Evolutionary conservation across 768 basidiomycete genomes (phyloP).

Genomic region (Agrocybe pediades): DNA sequence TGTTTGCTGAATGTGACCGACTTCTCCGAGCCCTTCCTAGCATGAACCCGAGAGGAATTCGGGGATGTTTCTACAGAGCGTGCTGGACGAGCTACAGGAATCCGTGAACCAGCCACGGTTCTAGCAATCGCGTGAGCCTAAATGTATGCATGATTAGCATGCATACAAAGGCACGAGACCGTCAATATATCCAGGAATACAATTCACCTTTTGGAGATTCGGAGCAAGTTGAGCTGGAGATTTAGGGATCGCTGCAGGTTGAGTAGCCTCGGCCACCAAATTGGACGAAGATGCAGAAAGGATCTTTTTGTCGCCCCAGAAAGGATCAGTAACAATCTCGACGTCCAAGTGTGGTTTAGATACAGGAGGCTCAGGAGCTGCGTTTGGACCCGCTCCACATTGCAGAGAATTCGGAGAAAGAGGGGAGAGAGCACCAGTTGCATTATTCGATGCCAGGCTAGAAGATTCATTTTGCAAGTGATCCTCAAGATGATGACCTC

Average conservation of each 20-base stretch:
- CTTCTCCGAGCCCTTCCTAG: neutral
- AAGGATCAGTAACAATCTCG: neutral
- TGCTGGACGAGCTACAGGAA: constrained; percentile 1
- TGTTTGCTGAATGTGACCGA: constrained; percentile 17
- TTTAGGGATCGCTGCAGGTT: neutral
- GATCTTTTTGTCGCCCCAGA: neutral
- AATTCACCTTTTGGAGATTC: neutral
- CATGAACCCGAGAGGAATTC: neutral
- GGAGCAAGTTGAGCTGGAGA: neutral
- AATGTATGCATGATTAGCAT: neutral
- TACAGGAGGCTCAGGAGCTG: neutral
- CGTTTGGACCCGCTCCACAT: neutral
- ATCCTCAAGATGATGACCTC: neutral
- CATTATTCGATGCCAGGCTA: neutral
- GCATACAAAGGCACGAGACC: no score
- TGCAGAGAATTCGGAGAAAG: neutral
- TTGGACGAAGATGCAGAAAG: neutral
- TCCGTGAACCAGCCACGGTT: neutral
- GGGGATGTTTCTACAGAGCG: neutral
- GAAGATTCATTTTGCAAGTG: neutral
- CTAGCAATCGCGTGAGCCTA: neutral
- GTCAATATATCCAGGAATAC: neutral
- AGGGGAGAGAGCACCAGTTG: neutral
- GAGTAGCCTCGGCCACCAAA: neutral
- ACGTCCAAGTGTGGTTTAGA: neutral